Evolutionary conservation across 805 yeast species (phyloP).

Genomic region (Lachancea mirantina): DNA sequence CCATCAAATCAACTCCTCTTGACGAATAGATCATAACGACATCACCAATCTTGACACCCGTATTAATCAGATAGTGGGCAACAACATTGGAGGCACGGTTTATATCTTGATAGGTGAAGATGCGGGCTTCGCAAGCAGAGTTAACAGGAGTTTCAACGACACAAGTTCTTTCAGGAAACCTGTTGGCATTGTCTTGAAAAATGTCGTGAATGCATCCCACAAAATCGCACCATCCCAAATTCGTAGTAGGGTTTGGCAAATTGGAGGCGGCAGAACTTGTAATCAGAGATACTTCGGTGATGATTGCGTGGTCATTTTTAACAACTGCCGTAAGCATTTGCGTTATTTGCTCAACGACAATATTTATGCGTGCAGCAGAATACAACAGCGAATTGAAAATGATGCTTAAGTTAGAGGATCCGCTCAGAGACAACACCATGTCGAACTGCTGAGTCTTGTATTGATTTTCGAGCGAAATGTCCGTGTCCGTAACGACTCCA

Average conservation of each 20-base stretch:
- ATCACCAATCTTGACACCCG: constrained; percentile 85
- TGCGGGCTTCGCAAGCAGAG: constrained; percentile 47
- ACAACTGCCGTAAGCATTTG: constrained; percentile 41
- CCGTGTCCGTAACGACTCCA: constrained; percentile 36
- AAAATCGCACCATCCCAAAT: constrained; percentile 84
- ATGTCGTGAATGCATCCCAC: constrained; percentile 97
- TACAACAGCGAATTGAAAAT: constrained; percentile 71
- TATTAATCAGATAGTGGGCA: constrained; percentile 75
- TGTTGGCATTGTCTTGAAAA: constrained; percentile 77
- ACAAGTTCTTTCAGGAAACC: constrained; percentile 80
- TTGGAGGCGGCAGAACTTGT: constrained; percentile 54
- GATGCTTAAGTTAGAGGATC: constrained; percentile 15
- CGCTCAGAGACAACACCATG: constrained; percentile 34
- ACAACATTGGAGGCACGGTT: constrained; percentile 89
- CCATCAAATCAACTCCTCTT: constrained; percentile 93
- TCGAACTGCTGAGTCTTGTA: constrained; percentile 37
- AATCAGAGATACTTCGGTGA: constrained; percentile 60
- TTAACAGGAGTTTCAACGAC: constrained; percentile 84
- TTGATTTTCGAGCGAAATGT: constrained; percentile 31
- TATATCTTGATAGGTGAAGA: constrained; percentile 80
- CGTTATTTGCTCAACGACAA: constrained; percentile 65
- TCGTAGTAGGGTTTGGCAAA: constrained; percentile 82
- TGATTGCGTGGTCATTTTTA: constrained; percentile 33
- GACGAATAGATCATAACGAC: constrained; percentile 97
- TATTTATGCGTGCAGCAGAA: constrained; percentile 57